Base-by-base conservation (phyloP, 371 early-diverging fungal genomes). In the Haplosporangium sp. region DNA sequence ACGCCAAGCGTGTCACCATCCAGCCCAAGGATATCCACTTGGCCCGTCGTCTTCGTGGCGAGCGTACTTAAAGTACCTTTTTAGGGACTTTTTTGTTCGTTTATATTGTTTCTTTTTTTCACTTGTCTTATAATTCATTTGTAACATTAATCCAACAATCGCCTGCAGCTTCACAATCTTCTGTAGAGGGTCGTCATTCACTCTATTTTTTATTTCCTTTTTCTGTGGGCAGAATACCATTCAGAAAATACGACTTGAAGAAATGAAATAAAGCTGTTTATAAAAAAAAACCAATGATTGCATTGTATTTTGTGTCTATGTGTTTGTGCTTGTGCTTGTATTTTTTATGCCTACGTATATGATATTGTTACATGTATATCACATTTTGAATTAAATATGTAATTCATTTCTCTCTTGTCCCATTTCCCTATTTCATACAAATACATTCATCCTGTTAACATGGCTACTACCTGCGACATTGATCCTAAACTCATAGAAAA, bases 1-100 rank as follows among this genome's bases (percentile, higher is more conserved):
- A 99, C 91, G 99, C 98, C 85, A 98, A 98, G 92, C 95, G 99
- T 88, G 99, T 99, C 83, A 99, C 99, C 86, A 98, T 99, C 89
- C 97, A 98, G 90, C 97, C 97, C 84, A 97, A 97, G 92, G 99
- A 99, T 89, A 96, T 99, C 82, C 96, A 98, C 86, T 91, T 99
- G 79, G 99, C 98, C 81, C 92, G 94, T 77, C 95, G 97, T 88
- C 94, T 99, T 76, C 94, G 96, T 85, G 96, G 96, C 77, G 96
- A 96, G 87, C 92, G 95, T 81, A 87, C 92, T 73, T 94, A 92
- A 92, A 42, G 44, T 11, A 42, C 44, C 44, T 42, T 11, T 42
- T 42, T 11, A 42, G 27, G 44, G 44, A 42, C 44, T 42, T 42
- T 42, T 5, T 42, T 11, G 44, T 42, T 42, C 27, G 27, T 27